Conservation (phyloP, 495 filamentous ascomycete genomes). For the Ramalina peruviana region DNA sequence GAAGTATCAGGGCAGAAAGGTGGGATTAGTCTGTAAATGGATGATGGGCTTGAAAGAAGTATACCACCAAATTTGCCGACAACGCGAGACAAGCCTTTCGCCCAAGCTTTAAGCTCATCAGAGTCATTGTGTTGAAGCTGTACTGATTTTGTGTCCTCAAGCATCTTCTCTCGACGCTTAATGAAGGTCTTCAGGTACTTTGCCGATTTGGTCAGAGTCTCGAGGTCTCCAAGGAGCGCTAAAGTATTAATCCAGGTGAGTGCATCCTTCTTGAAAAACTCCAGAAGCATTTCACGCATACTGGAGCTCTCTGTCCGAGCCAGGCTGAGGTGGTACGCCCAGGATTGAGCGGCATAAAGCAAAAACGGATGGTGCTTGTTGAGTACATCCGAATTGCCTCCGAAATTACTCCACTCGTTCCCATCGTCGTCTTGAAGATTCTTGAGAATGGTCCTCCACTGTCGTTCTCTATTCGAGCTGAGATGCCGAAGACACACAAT, state of each 20-base stretch:
- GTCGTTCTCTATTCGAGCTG: slow-evolving; percentile 8
- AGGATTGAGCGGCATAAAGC: slow-evolving; percentile 24
- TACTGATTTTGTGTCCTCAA: background rate
- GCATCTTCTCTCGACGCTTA: background rate
- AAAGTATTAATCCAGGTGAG: slow-evolving; percentile 4
- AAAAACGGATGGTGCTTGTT: slow-evolving; percentile 20
- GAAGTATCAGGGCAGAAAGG: slow-evolving; percentile 22
- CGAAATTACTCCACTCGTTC: slow-evolving; percentile 15
- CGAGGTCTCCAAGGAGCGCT: slow-evolving; percentile 1
- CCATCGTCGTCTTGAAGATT: too few relatives aligned
- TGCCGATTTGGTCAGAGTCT: slow-evolving; percentile 1
- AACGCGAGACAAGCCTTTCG: slow-evolving; percentile 23
- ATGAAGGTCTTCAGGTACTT: background rate
- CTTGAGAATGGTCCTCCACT: slow-evolving; percentile 15
- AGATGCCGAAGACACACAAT: too few relatives aligned
- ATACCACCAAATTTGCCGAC: slow-evolving; percentile 21
- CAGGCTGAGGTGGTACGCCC: slow-evolving; percentile 16
- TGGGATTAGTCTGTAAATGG: slow-evolving; percentile 21
- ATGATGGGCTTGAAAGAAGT: slow-evolving; percentile 14
- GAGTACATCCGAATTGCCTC: slow-evolving; percentile 22
- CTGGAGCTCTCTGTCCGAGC: slow-evolving; percentile 10
- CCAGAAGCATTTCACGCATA: slow-evolving; percentile 11
- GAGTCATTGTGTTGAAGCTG: background rate
- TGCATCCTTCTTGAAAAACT: slow-evolving; percentile 12
- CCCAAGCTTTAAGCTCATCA: slow-evolving; percentile 18